A percentile compares a stretch with the other conserved stretches of the same genome.
These are phyloP conservation scores for Trichoderma sp. DNA, from an alignment of 2,329 filamentous ascomycete species.

Conservation along the genomic window DNA sequence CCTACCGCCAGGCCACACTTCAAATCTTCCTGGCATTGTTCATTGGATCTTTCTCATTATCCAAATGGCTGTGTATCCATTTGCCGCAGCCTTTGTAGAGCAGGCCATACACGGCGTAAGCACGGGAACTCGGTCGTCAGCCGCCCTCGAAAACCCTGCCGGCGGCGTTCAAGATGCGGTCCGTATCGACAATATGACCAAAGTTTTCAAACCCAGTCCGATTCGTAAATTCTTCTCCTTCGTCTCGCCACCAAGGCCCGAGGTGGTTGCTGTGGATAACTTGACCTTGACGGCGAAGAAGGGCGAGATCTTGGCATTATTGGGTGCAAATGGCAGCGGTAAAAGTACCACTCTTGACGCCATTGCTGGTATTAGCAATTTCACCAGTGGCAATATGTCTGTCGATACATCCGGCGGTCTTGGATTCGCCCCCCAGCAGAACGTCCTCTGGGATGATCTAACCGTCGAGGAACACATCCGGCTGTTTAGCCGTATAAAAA, in stretches of 20 bases:
- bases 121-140: slow-evolving; percentile 38
- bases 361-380: slow-evolving; percentile 34
- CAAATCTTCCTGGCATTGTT: slow-evolving; percentile 66
- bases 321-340: slow-evolving; percentile 67
- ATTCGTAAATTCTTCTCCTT: slow-evolving; percentile 54
- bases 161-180: slow-evolving; percentile 54
- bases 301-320: slow-evolving; percentile 76
- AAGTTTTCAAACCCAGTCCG: slow-evolving; percentile 68
- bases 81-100: slow-evolving; percentile 72
- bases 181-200: slow-evolving; percentile 69
- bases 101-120: slow-evolving; percentile 54
- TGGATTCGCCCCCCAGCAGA: slow-evolving; percentile 73
- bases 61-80: slow-evolving; percentile 69
- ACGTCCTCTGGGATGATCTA: slow-evolving; percentile 73
- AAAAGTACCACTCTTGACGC: slow-evolving; percentile 64
- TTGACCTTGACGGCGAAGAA: slow-evolving; percentile 67
- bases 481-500: slow-evolving; percentile 71
- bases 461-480: slow-evolving; percentile 70
- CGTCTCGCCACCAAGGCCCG: slow-evolving; percentile 53
- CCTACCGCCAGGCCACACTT: slow-evolving; percentile 62
- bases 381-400: slow-evolving; percentile 62
- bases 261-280: slow-evolving; percentile 72
- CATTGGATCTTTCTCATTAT: slow-evolving; percentile 73
- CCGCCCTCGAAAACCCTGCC: slow-evolving; percentile 23
- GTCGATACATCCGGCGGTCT: slow-evolving; percentile 69